These are phyloP conservation scores for Trichaptum fuscoviolaceum DNA, from an alignment of 768 basidiomycete genomes.

Conservation along the genomic window DNA sequence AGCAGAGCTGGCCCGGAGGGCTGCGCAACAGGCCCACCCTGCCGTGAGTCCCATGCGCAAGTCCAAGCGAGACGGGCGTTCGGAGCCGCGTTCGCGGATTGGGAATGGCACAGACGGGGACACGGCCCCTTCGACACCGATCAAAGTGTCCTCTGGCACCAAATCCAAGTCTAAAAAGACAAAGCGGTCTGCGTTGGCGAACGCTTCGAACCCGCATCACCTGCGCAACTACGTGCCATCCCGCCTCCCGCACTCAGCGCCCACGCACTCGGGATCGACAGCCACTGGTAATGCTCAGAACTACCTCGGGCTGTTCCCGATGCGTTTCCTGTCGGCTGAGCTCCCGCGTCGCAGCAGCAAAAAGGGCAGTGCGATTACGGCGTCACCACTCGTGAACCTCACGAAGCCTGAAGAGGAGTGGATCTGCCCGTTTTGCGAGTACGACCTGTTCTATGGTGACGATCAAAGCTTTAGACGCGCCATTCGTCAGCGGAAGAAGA, in stretches of 20 bases:
- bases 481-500: constrained; percentile 70
- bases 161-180: constrained; percentile 67
- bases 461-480: constrained; percentile 59
- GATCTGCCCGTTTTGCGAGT: constrained; percentile 95
- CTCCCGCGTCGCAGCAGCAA: constrained; percentile 45
- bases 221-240: constrained; percentile 91
- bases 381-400: constrained; percentile 24
- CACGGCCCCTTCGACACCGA: neutral
- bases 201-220: constrained; percentile 95
- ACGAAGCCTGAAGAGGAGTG: constrained; percentile 76
- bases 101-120: constrained; percentile 16
- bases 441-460: constrained; percentile 86
- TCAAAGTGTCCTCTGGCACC: constrained; percentile 9
- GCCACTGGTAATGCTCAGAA: constrained; percentile 39
- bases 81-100: constrained; percentile 31
- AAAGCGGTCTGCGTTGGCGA: constrained; percentile 86
- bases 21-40: constrained; percentile 48
- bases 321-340: constrained; percentile 65
- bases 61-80: constrained; percentile 33
- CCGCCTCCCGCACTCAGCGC: constrained; percentile 50
- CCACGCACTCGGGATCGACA: constrained; percentile 30
- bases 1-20: constrained; percentile 66
- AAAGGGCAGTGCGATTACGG: constrained; percentile 21
- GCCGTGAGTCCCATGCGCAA: constrained; percentile 29
- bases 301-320: constrained; percentile 52